Evolutionary conservation across 495 filamentous ascomycete genomes (phyloP), one percentile per base, ranked within the genome.

Genomic region (Podospora bellae-mahoneyi): DNA sequence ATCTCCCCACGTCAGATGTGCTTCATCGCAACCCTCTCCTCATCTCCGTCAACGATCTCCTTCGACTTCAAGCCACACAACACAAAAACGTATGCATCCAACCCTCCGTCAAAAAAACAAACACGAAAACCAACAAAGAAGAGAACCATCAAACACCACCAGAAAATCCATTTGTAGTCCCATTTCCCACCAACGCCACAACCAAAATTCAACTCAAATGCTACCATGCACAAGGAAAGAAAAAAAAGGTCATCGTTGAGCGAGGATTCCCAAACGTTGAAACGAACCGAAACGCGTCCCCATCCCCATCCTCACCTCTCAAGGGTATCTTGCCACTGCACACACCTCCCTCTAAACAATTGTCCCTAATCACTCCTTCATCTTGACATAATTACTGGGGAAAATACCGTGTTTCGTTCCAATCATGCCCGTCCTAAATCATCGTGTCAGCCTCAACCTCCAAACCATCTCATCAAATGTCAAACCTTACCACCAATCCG

Each of bases 401-500:
- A 86, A 86, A 34, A 86, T 85, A 23, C 85, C 85, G 23, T 84
- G 81, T 64, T 73, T 77, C 61, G 81, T 79, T 28, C 84, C 84
- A 34, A 87, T 77, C 78, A 83, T 85, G 16, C 85, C 85, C 32
- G 85, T 87, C 85, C 85, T 87, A 70, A 64, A 32, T 32, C 26
- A 28, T 20, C 44, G 61, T 7, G 67, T 54, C n/a, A 65, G 59
- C 7, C 9, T n/a, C 10, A 3, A 5, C 54, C 26, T 23, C 34
- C 28, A 18, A 60, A 28, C 7, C 30, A 30, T 3, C 6, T 48
- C 9, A 7, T 10, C 2, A 30, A 20, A n/a, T 54, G n/a, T n/a
- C 2, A 13, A 64, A 56, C 83, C 84, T 74, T 81, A 92, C 93
- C 93, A 97, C 87, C 94, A 96, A 77, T 97, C 93, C 10, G 88